phyloP scores from a whole-genome alignment of 345 rosid species.

The Toxicodendron radicans region DNA sequence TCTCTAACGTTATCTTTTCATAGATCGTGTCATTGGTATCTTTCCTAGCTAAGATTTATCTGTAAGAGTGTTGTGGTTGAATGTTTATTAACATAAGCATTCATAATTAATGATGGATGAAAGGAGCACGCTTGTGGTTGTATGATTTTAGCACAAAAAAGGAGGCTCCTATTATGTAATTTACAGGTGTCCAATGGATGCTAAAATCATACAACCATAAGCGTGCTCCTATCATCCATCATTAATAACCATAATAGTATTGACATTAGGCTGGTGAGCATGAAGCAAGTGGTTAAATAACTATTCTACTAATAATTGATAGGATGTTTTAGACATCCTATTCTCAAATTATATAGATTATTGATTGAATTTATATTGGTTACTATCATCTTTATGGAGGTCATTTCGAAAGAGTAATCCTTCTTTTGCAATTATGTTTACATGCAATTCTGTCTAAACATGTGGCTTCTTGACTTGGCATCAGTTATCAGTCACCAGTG shows the following conservation, averaged over 20 bases:
- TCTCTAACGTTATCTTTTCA: conserved; percentile 3
- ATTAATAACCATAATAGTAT: no score
- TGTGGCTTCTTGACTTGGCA: neutral
- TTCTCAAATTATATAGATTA: neutral
- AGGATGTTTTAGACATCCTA: neutral
- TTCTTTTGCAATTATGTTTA: neutral
- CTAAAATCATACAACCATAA: no score
- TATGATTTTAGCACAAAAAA: neutral
- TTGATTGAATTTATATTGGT: neutral
- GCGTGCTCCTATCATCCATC: no score
- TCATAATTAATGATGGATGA: neutral
- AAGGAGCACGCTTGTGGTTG: neutral
- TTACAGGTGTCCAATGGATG: no score
- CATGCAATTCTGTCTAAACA: neutral
- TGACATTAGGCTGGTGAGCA: neutral
- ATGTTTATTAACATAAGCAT: neutral
- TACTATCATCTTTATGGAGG: conserved; percentile 5
- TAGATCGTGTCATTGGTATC: neutral
- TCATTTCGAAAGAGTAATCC: neutral
- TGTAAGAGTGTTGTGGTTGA: neutral
- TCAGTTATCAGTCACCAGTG: conserved; percentile 7
- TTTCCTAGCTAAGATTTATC: neutral
- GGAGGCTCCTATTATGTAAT: no score
- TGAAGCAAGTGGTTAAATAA: neutral
- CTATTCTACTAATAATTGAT: neutral